phyloP scores from a whole-genome alignment of 352 stramenopile genomes.

The Phytophthora kernoviae region DNA sequence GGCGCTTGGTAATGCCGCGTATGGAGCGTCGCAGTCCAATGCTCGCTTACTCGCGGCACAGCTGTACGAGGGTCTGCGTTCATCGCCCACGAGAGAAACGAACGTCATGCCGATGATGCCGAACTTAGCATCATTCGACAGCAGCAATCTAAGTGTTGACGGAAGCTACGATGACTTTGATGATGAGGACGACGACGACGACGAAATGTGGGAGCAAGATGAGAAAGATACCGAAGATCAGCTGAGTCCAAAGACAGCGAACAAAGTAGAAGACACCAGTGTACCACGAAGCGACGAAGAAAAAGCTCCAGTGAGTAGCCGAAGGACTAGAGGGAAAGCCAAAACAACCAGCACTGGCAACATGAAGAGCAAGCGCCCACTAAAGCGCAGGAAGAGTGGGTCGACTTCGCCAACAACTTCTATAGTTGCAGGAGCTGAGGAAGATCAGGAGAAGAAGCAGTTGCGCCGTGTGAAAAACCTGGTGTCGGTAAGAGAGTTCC shows the following conservation, averaged over 20 bases:
- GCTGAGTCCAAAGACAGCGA: not conserved
- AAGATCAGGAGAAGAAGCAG: conserved; percentile 63
- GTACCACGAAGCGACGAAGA: conserved; percentile 4
- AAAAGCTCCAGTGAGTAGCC: conserved; percentile 2
- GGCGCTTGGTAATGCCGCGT: not conserved
- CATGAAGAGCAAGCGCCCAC: conserved; percentile 23
- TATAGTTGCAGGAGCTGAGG: conserved; percentile 21
- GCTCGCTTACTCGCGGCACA: conserved; percentile 24
- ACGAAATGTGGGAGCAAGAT: conserved; percentile 4
- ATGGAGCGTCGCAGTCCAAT: conserved; percentile 9
- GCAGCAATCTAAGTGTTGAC: conserved; percentile 15
- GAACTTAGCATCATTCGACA: conserved; percentile 6
- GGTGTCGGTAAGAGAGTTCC: conserved; percentile 74
- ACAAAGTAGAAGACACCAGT: not conserved
- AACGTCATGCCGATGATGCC: conserved; percentile 17
- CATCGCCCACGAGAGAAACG: conserved; percentile 3
- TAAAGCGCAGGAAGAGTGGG: conserved; percentile 35
- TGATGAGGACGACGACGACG: conserved; percentile 20
- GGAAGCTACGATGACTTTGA: conserved; percentile 30
- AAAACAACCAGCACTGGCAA: conserved; percentile 1
- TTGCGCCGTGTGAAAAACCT: conserved; percentile 75
- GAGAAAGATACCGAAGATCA: conserved; percentile 9
- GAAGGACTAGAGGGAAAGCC: conserved; percentile 16
- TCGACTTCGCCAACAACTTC: conserved; percentile 10
- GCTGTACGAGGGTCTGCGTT: conserved; percentile 25